Percentiles rank a stretch among this genome's conserved stretches.
phyloP scores from a whole-genome alignment of 208 protist genomes.

The Crithidia expoeki region DNA sequence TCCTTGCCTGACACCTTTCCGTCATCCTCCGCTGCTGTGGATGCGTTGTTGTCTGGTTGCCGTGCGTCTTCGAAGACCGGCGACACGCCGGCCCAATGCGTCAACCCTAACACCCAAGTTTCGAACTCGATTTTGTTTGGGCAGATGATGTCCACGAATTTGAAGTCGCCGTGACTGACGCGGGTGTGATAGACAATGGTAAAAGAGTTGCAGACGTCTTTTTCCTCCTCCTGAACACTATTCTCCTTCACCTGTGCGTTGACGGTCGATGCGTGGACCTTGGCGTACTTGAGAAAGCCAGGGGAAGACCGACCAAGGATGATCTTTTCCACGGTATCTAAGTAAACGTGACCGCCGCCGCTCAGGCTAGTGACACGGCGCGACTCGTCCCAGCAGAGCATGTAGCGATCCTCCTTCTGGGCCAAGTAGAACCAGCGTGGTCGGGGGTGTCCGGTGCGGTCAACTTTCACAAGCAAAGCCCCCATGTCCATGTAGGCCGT shows the following conservation, averaged over 20 bases:
- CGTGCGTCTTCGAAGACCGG: slow-evolving; percentile 47
- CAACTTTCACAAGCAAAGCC: slow-evolving; percentile 45
- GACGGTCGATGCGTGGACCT: slow-evolving; percentile 8
- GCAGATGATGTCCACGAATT: slow-evolving; percentile 63
- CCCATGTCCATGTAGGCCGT: slow-evolving; percentile 75
- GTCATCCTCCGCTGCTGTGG: not conserved
- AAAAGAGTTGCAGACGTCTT: slow-evolving; percentile 39
- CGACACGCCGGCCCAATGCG: slow-evolving; percentile 36
- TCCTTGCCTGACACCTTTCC: not conserved
- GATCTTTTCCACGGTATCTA: slow-evolving; percentile 51
- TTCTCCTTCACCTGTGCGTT: not conserved
- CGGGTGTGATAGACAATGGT: slow-evolving; percentile 42
- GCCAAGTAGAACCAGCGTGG: slow-evolving; percentile 64
- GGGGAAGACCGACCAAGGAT: slow-evolving; percentile 56
- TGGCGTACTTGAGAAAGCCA: slow-evolving; percentile 30
- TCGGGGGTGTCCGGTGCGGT: slow-evolving; percentile 44
- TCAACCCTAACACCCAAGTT: slow-evolving; percentile 78
- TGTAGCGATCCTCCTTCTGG: slow-evolving; percentile 24
- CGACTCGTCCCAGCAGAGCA: slow-evolving; percentile 58
- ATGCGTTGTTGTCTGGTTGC: slow-evolving; percentile 17
- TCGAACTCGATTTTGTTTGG: slow-evolving; percentile 60
- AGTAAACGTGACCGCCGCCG: slow-evolving; percentile 41
- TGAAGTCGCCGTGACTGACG: slow-evolving; percentile 9
- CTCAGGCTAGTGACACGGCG: slow-evolving; percentile 12
- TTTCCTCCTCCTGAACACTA: not conserved